A percentile compares a stretch with the other conserved stretches of the same genome.
phyloP scores from a whole-genome alignment of 257 asterid genomes.

The Solanum pennellii region DNA sequence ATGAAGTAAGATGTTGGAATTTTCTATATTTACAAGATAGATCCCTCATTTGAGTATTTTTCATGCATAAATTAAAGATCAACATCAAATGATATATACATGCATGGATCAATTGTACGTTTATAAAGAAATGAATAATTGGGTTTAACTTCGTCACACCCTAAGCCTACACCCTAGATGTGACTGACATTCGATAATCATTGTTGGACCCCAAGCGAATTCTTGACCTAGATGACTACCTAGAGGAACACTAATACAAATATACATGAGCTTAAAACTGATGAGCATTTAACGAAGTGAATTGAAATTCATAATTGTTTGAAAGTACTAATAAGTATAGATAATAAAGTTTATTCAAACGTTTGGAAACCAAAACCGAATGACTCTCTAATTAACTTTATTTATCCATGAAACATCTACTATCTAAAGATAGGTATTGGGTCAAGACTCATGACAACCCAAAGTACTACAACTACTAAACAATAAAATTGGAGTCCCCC shows the following conservation, averaged over 20 bases:
- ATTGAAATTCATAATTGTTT: no score
- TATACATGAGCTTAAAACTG: neutral
- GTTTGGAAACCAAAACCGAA: neutral
- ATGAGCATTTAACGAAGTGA: neutral
- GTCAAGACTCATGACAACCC: neutral
- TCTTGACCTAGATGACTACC: neutral
- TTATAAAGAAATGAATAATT: no score
- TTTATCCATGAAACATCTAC: neutral
- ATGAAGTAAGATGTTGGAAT: conserved; percentile 4
- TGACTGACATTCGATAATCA: neutral
- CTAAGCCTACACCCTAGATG: neutral
- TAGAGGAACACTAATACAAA: no score
- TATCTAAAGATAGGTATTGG: neutral
- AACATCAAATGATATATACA: neutral
- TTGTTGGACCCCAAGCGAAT: neutral
- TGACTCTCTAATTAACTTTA: neutral
- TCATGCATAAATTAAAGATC: neutral
- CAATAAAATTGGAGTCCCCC: neutral
- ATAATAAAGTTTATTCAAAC: neutral
- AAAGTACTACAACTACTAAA: neutral
- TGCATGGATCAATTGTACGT: neutral
- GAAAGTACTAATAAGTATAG: neutral
- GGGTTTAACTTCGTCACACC: neutral
- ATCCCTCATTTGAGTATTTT: neutral
- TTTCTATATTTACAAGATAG: neutral